Evolutionary conservation across 768 basidiomycete genomes (phyloP).

Genomic region (Phylloporus sp.): DNA sequence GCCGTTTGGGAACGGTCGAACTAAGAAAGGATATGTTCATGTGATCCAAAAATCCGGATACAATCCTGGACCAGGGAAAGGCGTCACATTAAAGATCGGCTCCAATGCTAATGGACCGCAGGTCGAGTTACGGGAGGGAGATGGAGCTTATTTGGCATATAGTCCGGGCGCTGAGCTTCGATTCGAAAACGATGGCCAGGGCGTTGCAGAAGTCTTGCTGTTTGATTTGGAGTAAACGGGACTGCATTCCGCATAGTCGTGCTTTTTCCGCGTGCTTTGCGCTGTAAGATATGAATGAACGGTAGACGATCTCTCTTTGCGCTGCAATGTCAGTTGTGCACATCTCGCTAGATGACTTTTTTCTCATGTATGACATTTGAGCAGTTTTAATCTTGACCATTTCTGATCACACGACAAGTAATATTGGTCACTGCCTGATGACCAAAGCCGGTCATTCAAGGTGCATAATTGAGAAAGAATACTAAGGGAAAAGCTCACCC

Average conservation of each 20-base stretch:
- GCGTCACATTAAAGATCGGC: constrained; percentile 54
- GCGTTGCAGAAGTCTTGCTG: constrained; percentile 66
- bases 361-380: constrained; percentile 1
- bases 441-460: not conserved
- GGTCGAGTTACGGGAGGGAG: constrained; percentile 73
- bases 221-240: constrained; percentile 67
- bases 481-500: too few species aligned
- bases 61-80: constrained; percentile 50
- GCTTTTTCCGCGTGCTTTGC: not conserved
- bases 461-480: not conserved
- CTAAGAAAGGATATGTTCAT: constrained; percentile 75
- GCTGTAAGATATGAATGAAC: too few species aligned
- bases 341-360: not conserved
- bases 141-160: constrained; percentile 71
- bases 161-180: constrained; percentile 32
- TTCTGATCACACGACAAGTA: not conserved
- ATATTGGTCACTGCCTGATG: not conserved
- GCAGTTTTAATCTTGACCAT: not conserved
- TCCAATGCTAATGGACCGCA: constrained; percentile 36
- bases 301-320: too few species aligned
- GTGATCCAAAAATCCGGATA: constrained; percentile 83
- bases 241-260: too few species aligned
- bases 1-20: constrained; percentile 36
- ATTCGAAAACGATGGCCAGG: constrained; percentile 62
- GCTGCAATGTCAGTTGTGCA: not conserved